Evolutionary conservation across 2,329 filamentous ascomycete species (phyloP).

Genomic region (Rhynchosporium agropyri): DNA sequence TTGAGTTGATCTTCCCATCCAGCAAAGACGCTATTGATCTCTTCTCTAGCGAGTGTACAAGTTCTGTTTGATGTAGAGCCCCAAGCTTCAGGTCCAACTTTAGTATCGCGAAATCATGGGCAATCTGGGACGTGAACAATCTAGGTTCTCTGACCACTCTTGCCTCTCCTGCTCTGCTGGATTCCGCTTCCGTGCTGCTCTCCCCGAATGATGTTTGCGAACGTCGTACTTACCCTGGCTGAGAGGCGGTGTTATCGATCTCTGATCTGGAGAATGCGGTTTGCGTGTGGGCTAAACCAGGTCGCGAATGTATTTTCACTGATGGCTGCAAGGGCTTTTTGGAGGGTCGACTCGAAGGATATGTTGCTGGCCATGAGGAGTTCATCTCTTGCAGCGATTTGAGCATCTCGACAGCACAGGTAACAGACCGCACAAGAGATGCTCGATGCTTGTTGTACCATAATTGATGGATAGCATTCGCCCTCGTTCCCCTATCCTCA

Average conservation of each 20-base stretch:
- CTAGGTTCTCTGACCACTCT: slow-evolving; percentile 70
- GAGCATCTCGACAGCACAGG: slow-evolving; percentile 80
- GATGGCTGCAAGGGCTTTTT: slow-evolving; percentile 56
- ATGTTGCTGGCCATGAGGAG: slow-evolving; percentile 88
- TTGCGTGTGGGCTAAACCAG: slow-evolving; percentile 64
- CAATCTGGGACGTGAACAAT: slow-evolving; percentile 87
- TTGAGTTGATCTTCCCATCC: slow-evolving; percentile 92
- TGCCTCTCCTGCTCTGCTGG: slow-evolving; percentile 69
- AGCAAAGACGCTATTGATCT: slow-evolving; percentile 84
- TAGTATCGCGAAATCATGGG: slow-evolving; percentile 92
- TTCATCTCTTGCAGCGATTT: slow-evolving; percentile 88
- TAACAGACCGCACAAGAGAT: slow-evolving; percentile 84
- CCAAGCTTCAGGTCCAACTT: slow-evolving; percentile 95
- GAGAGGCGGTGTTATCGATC: slow-evolving; percentile 39
- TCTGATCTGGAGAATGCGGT: slow-evolving; percentile 51
- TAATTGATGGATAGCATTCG: slow-evolving; percentile 87
- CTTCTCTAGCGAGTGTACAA: slow-evolving; percentile 95
- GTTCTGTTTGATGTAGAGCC: slow-evolving; percentile 79
- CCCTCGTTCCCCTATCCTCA: slow-evolving; percentile 67
- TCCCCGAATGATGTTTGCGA: slow-evolving; percentile 71
- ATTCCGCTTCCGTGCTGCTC: slow-evolving; percentile 61
- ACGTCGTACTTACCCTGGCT: slow-evolving; percentile 61
- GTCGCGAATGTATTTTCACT: slow-evolving; percentile 56
- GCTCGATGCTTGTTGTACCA: slow-evolving; percentile 93
- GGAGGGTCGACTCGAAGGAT: slow-evolving; percentile 69